A percentile compares a stretch with the other conserved stretches of the same genome.
These are phyloP conservation scores for Collybia sp. DNA, from an alignment of 768 basidiomycete genomes.

Conservation along the genomic window DNA sequence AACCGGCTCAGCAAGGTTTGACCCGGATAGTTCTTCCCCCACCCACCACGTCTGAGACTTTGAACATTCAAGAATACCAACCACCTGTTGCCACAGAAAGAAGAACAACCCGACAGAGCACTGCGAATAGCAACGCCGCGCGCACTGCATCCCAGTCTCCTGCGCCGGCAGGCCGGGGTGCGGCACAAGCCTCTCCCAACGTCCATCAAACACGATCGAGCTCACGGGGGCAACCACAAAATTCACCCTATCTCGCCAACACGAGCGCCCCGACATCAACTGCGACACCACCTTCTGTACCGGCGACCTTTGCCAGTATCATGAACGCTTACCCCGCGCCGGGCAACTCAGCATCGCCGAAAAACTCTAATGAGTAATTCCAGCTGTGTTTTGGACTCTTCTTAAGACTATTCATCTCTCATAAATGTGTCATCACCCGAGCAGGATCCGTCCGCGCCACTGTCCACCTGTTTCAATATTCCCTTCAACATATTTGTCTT, in stretches of 20 bases:
- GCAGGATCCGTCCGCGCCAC: no score
- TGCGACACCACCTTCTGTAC: slow-evolving; percentile 26
- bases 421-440: no score
- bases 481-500: no score
- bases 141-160: neutral
- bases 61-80: slow-evolving; percentile 23
- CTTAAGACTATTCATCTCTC: no score
- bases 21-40: slow-evolving; percentile 12
- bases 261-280: slow-evolving; percentile 5
- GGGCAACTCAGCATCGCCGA: neutral
- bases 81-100: slow-evolving; percentile 12
- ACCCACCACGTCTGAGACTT: slow-evolving; percentile 10
- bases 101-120: slow-evolving; percentile 11
- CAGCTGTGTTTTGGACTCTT: no score
- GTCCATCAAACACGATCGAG: slow-evolving; percentile 1
- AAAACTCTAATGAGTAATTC: no score
- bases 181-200: neutral
- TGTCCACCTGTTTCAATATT: no score
- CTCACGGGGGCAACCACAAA: neutral
- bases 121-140: slow-evolving; percentile 4
- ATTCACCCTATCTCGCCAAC: slow-evolving; percentile 1
- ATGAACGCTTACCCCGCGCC: slow-evolving; percentile 62
- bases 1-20: slow-evolving; percentile 5
- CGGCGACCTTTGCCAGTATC: slow-evolving; percentile 61
- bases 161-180: neutral